A percentile compares a stretch with the other conserved stretches of the same genome.
phyloP scores from a whole-genome alignment of 2,329 filamentous ascomycete genomes.

The Calonectria pauciramosa region DNA sequence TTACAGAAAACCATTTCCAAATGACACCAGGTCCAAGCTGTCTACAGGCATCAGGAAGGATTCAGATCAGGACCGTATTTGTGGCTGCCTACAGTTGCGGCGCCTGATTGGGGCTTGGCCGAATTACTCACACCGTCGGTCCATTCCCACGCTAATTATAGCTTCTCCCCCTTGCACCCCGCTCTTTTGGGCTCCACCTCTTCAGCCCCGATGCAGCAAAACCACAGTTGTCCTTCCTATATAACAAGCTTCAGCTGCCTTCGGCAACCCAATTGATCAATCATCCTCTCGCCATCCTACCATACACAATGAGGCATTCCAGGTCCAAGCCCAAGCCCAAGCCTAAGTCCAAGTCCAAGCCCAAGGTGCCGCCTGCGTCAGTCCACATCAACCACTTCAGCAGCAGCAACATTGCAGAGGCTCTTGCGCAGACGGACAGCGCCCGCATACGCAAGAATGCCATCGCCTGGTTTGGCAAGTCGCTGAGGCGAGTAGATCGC shows the following conservation, averaged over 20 bases:
- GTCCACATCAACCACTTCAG: not conserved
- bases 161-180: not conserved
- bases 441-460: constrained; percentile 32
- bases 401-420: constrained; percentile 16
- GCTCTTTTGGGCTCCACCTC: not conserved
- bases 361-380: not conserved
- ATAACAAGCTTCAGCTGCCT: not conserved
- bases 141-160: not conserved
- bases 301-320: not conserved
- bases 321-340: no score
- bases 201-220: not conserved
- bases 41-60: no score
- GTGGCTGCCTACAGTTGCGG: no score
- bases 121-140: not conserved
- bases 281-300: not conserved
- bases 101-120: no score
- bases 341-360: not conserved
- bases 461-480: constrained; percentile 37
- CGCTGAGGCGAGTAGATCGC: constrained; percentile 34
- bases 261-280: not conserved
- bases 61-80: no score
- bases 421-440: constrained; percentile 34
- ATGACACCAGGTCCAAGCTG: no score
- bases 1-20: no score
- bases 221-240: not conserved